Conservation (phyloP, 352 stramenopile genomes). For the Phytophthora nicotianae region DNA sequence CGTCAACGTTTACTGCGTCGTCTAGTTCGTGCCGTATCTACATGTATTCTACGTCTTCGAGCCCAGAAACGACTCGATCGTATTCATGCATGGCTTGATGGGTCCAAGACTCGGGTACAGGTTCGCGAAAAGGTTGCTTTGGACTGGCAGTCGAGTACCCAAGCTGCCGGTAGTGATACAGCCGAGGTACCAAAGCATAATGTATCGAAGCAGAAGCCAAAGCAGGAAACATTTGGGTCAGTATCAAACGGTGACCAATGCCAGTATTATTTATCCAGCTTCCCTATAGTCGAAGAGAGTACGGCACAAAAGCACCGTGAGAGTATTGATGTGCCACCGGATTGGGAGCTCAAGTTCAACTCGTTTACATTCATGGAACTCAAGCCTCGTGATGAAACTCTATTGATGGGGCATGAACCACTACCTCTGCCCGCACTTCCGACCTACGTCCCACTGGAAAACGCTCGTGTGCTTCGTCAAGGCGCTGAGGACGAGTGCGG, state of each 20-base stretch:
- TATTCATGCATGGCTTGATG: constrained; percentile 62
- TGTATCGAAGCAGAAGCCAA: not conserved
- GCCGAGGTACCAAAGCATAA: not conserved
- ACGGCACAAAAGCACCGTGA: constrained; percentile 40
- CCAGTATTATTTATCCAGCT: constrained; percentile 48
- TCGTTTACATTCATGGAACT: constrained; percentile 68
- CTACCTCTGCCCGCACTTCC: constrained; percentile 59
- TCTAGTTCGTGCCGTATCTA: constrained; percentile 76
- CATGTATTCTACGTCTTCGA: constrained; percentile 68
- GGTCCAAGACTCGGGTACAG: constrained; percentile 45
- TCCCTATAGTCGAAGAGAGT: constrained; percentile 69
- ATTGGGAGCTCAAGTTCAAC: constrained; percentile 57
- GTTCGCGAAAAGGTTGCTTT: constrained; percentile 68
- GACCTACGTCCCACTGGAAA: constrained; percentile 66
- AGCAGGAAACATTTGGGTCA: not conserved
- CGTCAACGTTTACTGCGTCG: constrained; percentile 71
- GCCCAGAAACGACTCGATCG: constrained; percentile 60
- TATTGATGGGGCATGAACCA: constrained; percentile 65
- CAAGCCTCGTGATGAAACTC: constrained; percentile 65
- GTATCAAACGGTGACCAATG: constrained; percentile 3
- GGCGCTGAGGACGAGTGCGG: constrained; percentile 60
- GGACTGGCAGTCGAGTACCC: constrained; percentile 44
- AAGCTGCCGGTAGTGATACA: not conserved
- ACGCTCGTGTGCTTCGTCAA: constrained; percentile 37
- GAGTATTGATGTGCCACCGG: constrained; percentile 42